Base-by-base conservation (phyloP, 441 rosid species). In the Arabidopsis hybrid region DNA sequence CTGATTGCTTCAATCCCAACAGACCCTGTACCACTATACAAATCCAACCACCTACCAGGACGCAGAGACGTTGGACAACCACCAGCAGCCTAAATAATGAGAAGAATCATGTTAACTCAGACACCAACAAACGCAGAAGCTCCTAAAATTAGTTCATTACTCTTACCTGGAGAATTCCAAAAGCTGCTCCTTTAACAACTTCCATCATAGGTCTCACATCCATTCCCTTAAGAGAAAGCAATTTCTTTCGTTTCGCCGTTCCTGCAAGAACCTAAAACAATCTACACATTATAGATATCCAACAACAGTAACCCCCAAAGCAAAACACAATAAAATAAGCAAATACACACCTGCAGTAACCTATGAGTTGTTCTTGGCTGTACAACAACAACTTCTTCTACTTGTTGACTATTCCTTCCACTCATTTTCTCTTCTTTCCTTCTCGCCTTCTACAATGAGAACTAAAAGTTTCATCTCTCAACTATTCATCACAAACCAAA, bases 1-100 rank as follows among this genome's bases (percentile, higher is more conserved):
- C 95, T 95, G 69, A 95, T 85, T 56, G 99, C 97, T 87, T 95
- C 97, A 65, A 95, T 95, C 52, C 99, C 98, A 73, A 92, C 99
- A 67, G 97, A 95, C 65, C 98, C 99, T 35, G 97, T 92, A 61
- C 99, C 98, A 69, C 96, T 87, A 42, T 91, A 95, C 90, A 95
- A 85, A 78, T 91, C 98, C 72, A 95, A 78, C 99, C 97, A 91
- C 49, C 88, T 88, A 45, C 97, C 97, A 50, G 94, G 86, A 75
- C 94, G 90, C 36, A 91, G 80, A 64, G 85, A 77, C 42, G 88
- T 84, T 67, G 91, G 94, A 78, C 83, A 80, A 65, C 97, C 94
- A 70, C 89, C 91, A 51, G 89, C 97, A 3, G 83, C 88, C 94
- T 91, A 73, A 21, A 58, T 0, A 69, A 9, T 1, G 7, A 10